These are phyloP conservation scores for Neofusicoccum sp. DNA, from an alignment of 2,329 filamentous ascomycete genomes.

Conservation along the genomic window DNA sequence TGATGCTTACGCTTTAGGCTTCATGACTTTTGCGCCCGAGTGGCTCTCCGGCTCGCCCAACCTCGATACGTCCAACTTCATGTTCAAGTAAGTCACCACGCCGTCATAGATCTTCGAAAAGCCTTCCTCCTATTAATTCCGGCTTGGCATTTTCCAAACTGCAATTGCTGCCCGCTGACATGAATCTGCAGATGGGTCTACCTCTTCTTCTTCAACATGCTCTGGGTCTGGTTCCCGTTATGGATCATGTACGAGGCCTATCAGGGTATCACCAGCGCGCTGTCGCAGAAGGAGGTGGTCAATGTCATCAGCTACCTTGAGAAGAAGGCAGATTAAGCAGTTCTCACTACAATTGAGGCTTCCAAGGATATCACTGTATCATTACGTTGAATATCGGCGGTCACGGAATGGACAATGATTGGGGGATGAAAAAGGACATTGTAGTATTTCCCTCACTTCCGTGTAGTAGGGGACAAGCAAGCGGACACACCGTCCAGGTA, in stretches of 20 bases:
- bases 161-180: neutral
- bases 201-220: conserved; percentile 61
- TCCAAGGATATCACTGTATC: neutral
- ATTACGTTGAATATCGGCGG: no score
- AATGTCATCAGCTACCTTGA: conserved; percentile 18
- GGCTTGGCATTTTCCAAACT: neutral
- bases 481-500: no score
- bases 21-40: conserved; percentile 66
- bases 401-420: no score
- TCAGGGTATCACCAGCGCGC: conserved; percentile 37
- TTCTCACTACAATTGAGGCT: neutral
- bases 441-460: no score
- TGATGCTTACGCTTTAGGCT: conserved; percentile 41
- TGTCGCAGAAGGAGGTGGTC: conserved; percentile 14
- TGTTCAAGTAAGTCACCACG: conserved; percentile 50
- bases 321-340: conserved; percentile 4
- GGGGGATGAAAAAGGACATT: no score
- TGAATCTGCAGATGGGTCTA: conserved; percentile 53
- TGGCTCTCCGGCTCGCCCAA: conserved; percentile 60
- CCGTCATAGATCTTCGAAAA: neutral
- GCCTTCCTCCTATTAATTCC: neutral
- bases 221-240: conserved; percentile 60
- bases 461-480: no score
- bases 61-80: conserved; percentile 58
- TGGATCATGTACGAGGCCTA: conserved; percentile 58